Percentiles rank a stretch among this genome's conserved stretches.
Conservation (phyloP, 495 filamentous ascomycete species). For the Cercophora samala region DNA sequence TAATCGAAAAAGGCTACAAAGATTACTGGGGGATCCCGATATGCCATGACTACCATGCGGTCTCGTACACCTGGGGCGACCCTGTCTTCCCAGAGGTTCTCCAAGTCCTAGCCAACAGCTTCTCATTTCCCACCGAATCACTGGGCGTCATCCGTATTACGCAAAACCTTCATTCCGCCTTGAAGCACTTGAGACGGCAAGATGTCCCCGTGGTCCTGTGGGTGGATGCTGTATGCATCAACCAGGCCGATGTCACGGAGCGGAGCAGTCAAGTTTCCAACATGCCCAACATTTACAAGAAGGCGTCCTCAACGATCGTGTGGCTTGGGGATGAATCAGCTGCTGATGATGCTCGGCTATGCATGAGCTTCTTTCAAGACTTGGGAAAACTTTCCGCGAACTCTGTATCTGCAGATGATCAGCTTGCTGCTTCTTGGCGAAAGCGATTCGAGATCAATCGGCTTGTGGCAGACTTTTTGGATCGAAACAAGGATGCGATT, state of each 20-base stretch:
- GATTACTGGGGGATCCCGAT: background rate
- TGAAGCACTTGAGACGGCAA: background rate
- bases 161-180: conserved; percentile 1
- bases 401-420: background rate
- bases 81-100: background rate
- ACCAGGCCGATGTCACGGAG: conserved; percentile 23
- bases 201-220: conserved; percentile 13
- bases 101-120: background rate
- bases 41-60: background rate
- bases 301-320: conserved; percentile 14
- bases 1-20: background rate
- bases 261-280: conserved; percentile 19
- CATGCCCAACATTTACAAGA: conserved; percentile 25
- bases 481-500: background rate
- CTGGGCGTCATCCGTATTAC: background rate
- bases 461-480: background rate
- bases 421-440: background rate
- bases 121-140: background rate
- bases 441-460: background rate
- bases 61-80: conserved; percentile 1
- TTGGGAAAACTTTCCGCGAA: background rate
- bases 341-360: background rate
- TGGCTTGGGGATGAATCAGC: conserved; percentile 15
- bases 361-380: background rate
- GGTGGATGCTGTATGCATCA: conserved; percentile 29